phyloP scores from a whole-genome alignment of 2,329 filamentous ascomycete species.

The Penicillium sp. region DNA sequence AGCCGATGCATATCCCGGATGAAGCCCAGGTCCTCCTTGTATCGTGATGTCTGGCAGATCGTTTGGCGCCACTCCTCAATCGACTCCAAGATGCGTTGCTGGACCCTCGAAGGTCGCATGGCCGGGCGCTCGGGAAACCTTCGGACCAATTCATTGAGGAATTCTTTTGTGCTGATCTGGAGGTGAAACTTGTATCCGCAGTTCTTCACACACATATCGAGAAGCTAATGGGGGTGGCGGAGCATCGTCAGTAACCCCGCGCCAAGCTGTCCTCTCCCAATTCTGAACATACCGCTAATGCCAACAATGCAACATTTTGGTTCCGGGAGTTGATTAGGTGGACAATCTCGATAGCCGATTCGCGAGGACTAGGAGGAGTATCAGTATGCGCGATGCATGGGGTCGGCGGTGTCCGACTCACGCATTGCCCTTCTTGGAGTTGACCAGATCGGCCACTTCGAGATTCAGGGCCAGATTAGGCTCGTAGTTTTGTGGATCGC shows the following conservation, averaged over 20 bases:
- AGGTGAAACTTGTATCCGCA: constrained; percentile 99
- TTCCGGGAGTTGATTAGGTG: constrained; percentile 96
- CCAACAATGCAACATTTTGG: constrained; percentile 87
- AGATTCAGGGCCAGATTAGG: constrained; percentile 94
- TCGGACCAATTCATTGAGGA: constrained; percentile 95
- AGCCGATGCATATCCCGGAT: constrained; percentile 97
- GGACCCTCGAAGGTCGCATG: constrained; percentile 79
- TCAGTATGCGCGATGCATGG: constrained; percentile 24
- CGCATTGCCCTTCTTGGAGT: constrained; percentile 93
- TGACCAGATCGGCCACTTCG: constrained; percentile 94
- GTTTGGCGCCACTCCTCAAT: constrained; percentile 98
- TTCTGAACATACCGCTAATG: constrained; percentile 61
- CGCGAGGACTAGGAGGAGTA: constrained; percentile 63
- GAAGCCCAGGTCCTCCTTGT: constrained; percentile 95
- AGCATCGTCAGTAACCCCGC: constrained; percentile 1
- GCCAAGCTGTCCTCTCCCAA: constrained; percentile 11
- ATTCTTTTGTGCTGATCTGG: constrained; percentile 98
- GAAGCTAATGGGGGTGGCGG: constrained; percentile 56
- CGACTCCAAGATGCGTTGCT: constrained; percentile 87
- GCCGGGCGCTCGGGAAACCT: constrained; percentile 93
- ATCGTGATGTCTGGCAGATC: constrained; percentile 96
- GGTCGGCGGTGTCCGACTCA: constrained; percentile 39
- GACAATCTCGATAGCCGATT: constrained; percentile 90
- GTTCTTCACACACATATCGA: constrained; percentile 99
- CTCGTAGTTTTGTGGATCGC: constrained; percentile 96